Conservation (phyloP, 2,329 filamentous ascomycete genomes). For the Claviceps fusiformis region DNA sequence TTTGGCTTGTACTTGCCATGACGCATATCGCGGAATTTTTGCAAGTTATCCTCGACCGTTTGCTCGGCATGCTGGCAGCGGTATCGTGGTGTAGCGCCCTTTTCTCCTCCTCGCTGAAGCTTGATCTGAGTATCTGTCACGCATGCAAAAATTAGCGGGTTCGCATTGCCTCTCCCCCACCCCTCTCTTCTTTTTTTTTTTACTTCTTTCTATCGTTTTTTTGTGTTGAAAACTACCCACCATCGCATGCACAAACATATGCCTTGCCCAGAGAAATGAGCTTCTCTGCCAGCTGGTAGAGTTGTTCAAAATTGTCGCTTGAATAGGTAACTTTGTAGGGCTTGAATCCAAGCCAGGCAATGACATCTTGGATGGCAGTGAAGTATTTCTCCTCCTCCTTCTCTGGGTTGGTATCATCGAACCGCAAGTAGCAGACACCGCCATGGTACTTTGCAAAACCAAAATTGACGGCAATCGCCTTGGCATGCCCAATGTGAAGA, state of each 20-base stretch:
- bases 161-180: too few relatives aligned
- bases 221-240: conserved; percentile 31
- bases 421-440: conserved; percentile 42
- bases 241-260: conserved; percentile 77
- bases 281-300: conserved; percentile 77
- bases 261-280: conserved; percentile 53
- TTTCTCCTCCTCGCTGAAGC: conserved; percentile 68
- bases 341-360: conserved; percentile 61
- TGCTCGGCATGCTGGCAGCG: conserved; percentile 71
- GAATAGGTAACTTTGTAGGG: conserved; percentile 55
- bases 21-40: conserved; percentile 78
- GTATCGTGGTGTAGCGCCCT: conserved; percentile 54
- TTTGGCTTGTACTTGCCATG: conserved; percentile 81
- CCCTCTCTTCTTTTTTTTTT: too few relatives aligned
- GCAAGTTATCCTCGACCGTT: conserved; percentile 59
- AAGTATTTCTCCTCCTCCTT: conserved; percentile 87
- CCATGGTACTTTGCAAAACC: conserved; percentile 79
- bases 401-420: conserved; percentile 92
- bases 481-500: conserved; percentile 85
- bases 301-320: conserved; percentile 70
- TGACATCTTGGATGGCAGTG: conserved; percentile 74
- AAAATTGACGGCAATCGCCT: conserved; percentile 94
- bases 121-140: conserved; percentile 60
- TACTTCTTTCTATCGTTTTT: too few relatives aligned
- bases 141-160: background rate